Conservation (phyloP, 805 yeast genomes). For the Suhomyces prunicola region DNA sequence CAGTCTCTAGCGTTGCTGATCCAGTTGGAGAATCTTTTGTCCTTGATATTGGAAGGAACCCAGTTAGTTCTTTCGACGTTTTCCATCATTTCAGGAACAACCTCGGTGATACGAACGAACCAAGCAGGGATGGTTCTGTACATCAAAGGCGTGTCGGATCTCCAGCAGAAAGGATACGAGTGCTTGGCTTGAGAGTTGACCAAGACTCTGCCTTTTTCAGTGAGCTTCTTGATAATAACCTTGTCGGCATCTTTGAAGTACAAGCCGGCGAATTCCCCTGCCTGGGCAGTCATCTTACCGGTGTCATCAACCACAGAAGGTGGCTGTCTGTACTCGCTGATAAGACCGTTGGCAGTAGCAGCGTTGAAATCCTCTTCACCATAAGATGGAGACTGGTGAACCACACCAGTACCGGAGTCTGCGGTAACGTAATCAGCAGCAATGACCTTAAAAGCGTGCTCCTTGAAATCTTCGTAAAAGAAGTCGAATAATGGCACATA, state of each 20-base stretch:
- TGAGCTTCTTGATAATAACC: constrained; percentile 78
- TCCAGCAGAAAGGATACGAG: constrained; percentile 99
- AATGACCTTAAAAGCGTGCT: constrained; percentile 78
- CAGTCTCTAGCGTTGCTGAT: constrained; percentile 98
- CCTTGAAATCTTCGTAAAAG: constrained; percentile 72
- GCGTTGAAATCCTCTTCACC: constrained; percentile 98
- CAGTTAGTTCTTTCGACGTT: constrained; percentile 86
- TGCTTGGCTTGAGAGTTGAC: constrained; percentile 83
- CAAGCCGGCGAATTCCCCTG: constrained; percentile 69
- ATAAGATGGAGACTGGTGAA: constrained; percentile 96
- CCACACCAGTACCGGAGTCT: constrained; percentile 99
- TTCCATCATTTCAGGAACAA: constrained; percentile 83
- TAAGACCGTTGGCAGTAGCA: constrained; percentile 72
- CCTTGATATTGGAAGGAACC: constrained; percentile 91
- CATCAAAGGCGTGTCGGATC: constrained; percentile 96
- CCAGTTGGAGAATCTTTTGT: constrained; percentile 97
- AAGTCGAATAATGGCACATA: constrained; percentile 83
- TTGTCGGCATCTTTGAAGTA: constrained; percentile 97
- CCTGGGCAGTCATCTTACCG: constrained; percentile 79
- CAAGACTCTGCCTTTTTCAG: constrained; percentile 71
- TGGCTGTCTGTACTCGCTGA: constrained; percentile 62
- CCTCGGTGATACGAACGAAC: constrained; percentile 88
- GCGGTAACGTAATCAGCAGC: constrained; percentile 80
- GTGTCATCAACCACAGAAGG: constrained; percentile 95
- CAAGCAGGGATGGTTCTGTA: constrained; percentile 98